Conservation (phyloP, 805 yeast species). For the Scheffersomyces spartinae region DNA sequence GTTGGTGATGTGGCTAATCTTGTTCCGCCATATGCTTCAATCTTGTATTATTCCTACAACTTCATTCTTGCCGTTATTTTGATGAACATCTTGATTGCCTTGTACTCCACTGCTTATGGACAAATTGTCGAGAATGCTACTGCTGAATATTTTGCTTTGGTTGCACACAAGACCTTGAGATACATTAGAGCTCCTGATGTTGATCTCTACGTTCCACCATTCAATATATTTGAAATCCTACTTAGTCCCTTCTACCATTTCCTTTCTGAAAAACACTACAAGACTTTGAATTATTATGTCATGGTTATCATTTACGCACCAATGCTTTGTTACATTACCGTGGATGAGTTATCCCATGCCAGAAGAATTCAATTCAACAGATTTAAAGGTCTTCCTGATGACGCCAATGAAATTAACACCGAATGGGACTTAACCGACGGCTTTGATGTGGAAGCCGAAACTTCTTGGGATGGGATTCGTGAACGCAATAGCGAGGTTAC, state of each 20-base stretch:
- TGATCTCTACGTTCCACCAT: constrained; percentile 76
- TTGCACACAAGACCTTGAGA: constrained; percentile 73
- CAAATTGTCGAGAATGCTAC: constrained; percentile 73
- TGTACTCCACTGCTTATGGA: constrained; percentile 76
- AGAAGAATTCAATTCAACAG: constrained; percentile 64
- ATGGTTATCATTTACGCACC: constrained; percentile 66
- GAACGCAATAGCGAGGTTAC: constrained; percentile 26
- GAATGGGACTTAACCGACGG: constrained; percentile 85
- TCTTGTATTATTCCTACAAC: constrained; percentile 66
- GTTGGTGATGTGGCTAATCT: constrained; percentile 59
- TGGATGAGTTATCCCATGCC: constrained; percentile 56
- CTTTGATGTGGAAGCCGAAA: constrained; percentile 23
- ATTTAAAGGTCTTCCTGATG: constrained; percentile 52
- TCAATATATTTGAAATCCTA: constrained; percentile 56
- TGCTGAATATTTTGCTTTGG: constrained; percentile 75
- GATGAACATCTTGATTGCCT: constrained; percentile 75
- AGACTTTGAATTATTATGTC: constrained; percentile 37
- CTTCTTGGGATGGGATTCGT: constrained; percentile 26
- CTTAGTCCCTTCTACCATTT: constrained; percentile 20
- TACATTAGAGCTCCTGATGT: constrained; percentile 85
- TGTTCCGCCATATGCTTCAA: constrained; percentile 79
- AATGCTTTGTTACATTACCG: constrained; percentile 44
- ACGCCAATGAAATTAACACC: constrained; percentile 64
- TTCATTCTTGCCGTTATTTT: constrained; percentile 66
- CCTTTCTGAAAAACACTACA: constrained; percentile 21